Evolutionary conservation across 2,329 filamentous ascomycete species (phyloP).

Genomic region (Shiraia sp.): DNA sequence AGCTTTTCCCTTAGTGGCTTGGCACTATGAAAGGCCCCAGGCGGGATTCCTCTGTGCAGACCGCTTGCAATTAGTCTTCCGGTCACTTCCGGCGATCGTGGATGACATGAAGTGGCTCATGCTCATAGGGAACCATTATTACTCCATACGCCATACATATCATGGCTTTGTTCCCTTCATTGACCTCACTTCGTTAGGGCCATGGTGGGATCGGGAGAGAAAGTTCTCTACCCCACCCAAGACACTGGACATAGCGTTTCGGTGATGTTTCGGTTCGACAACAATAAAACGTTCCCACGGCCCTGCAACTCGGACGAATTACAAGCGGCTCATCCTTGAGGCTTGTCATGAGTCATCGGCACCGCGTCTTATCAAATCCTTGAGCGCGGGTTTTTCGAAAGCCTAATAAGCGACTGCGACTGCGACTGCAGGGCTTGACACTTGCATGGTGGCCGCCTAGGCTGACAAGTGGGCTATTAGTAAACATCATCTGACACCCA

Average conservation of each 20-base stretch:
- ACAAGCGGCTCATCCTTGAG: neutral
- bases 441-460: too few relatives aligned
- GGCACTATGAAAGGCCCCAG: constrained; percentile 12
- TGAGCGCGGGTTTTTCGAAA: too few relatives aligned
- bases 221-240: too few relatives aligned
- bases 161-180: too few relatives aligned
- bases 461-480: too few relatives aligned
- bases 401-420: too few relatives aligned
- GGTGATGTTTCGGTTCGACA: neutral
- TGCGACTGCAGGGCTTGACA: too few relatives aligned
- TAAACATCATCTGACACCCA: neutral
- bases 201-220: neutral
- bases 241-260: too few relatives aligned
- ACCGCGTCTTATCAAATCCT: too few relatives aligned
- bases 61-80: constrained; percentile 11
- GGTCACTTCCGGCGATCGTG: constrained; percentile 19
- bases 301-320: neutral
- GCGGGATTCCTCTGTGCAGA: constrained; percentile 15
- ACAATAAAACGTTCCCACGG: neutral
- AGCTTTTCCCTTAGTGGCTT: constrained; percentile 25
- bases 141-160: too few relatives aligned
- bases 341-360: neutral
- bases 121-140: neutral
- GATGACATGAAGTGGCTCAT: constrained; percentile 6
- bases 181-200: too few relatives aligned